Base-by-base conservation (phyloP, 2,329 filamentous ascomycete genomes). In the Penicillium sp. region DNA sequence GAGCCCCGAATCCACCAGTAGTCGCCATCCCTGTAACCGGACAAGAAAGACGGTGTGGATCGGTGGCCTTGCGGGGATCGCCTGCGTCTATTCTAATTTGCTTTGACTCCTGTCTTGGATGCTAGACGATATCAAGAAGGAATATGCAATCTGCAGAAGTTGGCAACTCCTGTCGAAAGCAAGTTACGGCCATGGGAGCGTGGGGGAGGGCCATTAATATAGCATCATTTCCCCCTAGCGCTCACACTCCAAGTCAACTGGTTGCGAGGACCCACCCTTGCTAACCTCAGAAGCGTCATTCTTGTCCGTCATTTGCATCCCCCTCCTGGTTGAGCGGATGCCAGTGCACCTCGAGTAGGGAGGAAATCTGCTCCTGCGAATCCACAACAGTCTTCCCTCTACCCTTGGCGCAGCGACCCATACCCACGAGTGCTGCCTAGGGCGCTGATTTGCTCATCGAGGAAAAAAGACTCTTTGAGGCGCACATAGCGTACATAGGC, bases 11-110 rank as follows among this genome's bases (percentile, higher is more conserved):
- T 42, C 60, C 55, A 42, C 65, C 58, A 22, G 66, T 54, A 20
- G 68, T 64, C 30, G 69, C 64, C 71, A 74, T 74, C 41, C 31
- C 33, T 44, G 40, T 36, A 43, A 48, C 35, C 30, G 30, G 30
- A 31, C 30, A 31, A 31, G 30, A 31, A 25, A n/a, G 36, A 25
- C 13, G 28, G 27, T 48, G 58, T 58, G 57, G 56, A 50, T 50
- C 56, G 25, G 45, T 24, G 61, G 56, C 46, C 50, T 31, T 31
- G 30, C 30, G 6, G 13, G 14, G 30, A 31, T 31, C 30, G 30
- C 2, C 13, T 31, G 30, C 13, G 30, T 14, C 30, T 31, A 14
- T 31, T 31, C 30, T 31, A 14, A 14, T 31, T 31, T n/a, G n/a
- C 28, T 31, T 2, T 31, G 30, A 2, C 9, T 35, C 27, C 25